These are phyloP conservation scores for Trypanosomatidae sp. DNA, from an alignment of 208 protist species.

Conservation along the genomic window DNA sequence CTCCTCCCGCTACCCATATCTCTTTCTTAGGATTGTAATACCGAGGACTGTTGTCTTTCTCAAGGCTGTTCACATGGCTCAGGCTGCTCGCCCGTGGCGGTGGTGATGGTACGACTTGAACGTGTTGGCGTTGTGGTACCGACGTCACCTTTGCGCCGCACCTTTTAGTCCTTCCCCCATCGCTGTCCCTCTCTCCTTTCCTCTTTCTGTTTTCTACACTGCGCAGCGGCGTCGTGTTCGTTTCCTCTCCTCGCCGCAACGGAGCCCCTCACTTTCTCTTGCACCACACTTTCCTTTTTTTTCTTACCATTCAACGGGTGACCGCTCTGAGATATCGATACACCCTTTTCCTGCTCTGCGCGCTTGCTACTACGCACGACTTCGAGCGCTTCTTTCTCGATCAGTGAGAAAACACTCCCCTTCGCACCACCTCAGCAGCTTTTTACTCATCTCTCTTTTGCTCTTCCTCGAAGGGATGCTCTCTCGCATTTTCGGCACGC, in stretches of 20 bases:
- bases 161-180: not conserved
- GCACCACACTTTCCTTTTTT: not conserved
- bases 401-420: not conserved
- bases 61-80: not conserved
- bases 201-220: not conserved
- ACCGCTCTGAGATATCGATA: not conserved
- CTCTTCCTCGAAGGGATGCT: conserved; percentile 9
- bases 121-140: not conserved
- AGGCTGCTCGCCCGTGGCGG: not conserved
- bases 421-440: no score
- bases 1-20: not conserved
- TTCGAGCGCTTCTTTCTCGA: not conserved
- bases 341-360: not conserved
- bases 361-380: not conserved
- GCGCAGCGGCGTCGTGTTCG: not conserved
- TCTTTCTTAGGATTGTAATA: not conserved
- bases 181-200: not conserved
- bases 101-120: not conserved
- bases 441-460: not conserved
- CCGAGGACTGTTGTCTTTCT: not conserved
- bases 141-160: not conserved
- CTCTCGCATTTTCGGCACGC: conserved; percentile 16
- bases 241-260: not conserved
- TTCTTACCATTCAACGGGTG: not conserved
- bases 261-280: not conserved